These are phyloP conservation scores for Daldinia sp. DNA, from an alignment of 2,329 filamentous ascomycete genomes.

Conservation along the genomic window DNA sequence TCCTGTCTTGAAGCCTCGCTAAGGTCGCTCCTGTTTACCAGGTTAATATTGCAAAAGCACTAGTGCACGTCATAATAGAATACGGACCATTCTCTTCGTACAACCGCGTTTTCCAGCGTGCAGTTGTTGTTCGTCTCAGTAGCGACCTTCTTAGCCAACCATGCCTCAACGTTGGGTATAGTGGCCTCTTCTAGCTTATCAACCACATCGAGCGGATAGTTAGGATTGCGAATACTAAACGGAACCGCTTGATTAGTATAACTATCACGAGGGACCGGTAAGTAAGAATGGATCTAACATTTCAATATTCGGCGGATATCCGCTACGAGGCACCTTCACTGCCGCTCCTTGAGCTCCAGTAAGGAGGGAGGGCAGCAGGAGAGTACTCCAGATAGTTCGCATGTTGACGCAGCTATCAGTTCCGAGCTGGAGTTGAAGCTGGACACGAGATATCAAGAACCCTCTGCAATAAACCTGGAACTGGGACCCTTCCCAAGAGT, in stretches of 20 bases:
- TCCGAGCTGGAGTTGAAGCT: conserved; percentile 30
- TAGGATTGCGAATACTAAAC: conserved; percentile 46
- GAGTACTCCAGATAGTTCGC: conserved; percentile 41
- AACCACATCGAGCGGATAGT: conserved; percentile 50
- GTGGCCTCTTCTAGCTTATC: conserved; percentile 49
- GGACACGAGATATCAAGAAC: conserved; percentile 19
- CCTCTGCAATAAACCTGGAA: conserved; percentile 14
- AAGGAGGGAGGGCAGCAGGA: conserved; percentile 46
- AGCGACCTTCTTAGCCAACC: conserved; percentile 44
- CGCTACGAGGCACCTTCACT: conserved; percentile 31
- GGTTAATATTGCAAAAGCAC: conserved; percentile 14
- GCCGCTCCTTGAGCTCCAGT: conserved; percentile 40
- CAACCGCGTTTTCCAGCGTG: conserved; percentile 48
- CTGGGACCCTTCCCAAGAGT: conserved; percentile 29
- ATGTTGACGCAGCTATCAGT: conserved; percentile 41
- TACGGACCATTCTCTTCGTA: conserved; percentile 50
- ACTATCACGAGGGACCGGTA: background rate
- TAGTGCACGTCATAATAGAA: background rate
- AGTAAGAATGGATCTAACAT: conserved; percentile 34
- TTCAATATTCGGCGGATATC: conserved; percentile 42
- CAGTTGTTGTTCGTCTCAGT: conserved; percentile 46
- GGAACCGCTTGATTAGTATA: conserved; percentile 23
- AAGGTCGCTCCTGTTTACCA: conserved; percentile 49
- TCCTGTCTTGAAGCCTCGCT: conserved; percentile 46
- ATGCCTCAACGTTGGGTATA: conserved; percentile 49